These are phyloP conservation scores for Phanerochaete sordida DNA, from an alignment of 768 basidiomycete species.

Conservation along the genomic window DNA sequence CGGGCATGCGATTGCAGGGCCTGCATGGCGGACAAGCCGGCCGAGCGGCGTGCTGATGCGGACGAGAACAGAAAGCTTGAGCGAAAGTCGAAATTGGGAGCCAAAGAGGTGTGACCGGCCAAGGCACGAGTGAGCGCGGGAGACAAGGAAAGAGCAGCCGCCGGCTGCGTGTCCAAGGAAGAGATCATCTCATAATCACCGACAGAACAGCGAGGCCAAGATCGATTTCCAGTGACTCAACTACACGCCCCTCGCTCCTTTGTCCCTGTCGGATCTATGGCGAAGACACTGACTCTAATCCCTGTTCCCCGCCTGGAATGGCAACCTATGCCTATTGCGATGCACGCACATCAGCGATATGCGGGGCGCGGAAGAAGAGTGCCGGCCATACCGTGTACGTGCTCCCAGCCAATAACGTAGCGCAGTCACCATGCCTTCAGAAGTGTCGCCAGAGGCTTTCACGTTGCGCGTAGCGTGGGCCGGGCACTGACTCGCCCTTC, in stretches of 20 bases:
- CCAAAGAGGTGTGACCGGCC: neutral
- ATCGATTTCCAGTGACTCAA: conserved; percentile 13
- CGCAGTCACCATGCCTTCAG: neutral
- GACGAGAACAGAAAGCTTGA: neutral
- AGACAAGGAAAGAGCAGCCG: neutral
- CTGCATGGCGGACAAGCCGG: conserved; percentile 6
- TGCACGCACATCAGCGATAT: conserved; percentile 4
- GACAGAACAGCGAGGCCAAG: conserved; percentile 8
- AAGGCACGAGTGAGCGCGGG: neutral
- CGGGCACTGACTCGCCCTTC: conserved; percentile 3
- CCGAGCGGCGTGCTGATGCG: conserved; percentile 4
- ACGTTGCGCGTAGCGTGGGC: conserved; percentile 7
- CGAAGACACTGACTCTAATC: conserved; percentile 7
- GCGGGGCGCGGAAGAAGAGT: conserved; percentile 1
- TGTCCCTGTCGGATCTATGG: conserved; percentile 4
- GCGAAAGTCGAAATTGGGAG: neutral
- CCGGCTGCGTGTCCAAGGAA: neutral
- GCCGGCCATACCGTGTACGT: neutral
- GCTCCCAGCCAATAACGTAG: neutral
- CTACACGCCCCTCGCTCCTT: conserved; percentile 6
- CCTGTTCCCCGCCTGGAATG: conserved; percentile 2
- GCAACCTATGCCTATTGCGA: neutral
- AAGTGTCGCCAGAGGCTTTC: conserved; percentile 20
- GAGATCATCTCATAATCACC: conserved; percentile 16
- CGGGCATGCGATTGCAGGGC: conserved; percentile 1